A percentile compares a stretch with the other conserved stretches of the same genome.
These are phyloP conservation scores for Madurella mycetomatis DNA, from an alignment of 2,329 filamentous ascomycete species.

Conservation along the genomic window DNA sequence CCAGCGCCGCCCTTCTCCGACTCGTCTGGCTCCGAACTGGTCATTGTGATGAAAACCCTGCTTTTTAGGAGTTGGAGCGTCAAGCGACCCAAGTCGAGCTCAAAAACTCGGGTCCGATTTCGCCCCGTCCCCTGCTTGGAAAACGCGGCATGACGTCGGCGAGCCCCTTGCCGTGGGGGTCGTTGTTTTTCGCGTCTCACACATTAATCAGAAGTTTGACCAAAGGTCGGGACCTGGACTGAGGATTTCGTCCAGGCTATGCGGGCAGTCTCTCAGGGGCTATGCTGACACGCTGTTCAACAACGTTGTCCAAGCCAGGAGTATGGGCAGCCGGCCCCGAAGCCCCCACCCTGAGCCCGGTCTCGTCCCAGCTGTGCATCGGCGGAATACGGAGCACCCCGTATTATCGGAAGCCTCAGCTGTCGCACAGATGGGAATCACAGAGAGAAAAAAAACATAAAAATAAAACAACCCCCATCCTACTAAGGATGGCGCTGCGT, in stretches of 20 bases:
- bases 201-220: not conserved
- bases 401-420: too few species aligned
- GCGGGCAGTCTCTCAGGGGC: too few species aligned
- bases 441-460: not conserved
- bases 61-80: not conserved
- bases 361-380: too few species aligned
- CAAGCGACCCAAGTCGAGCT: not conserved
- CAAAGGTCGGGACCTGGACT: not conserved
- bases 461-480: too few species aligned
- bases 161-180: not conserved
- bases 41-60: not conserved
- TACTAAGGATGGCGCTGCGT: too few species aligned
- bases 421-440: not conserved
- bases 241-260: not conserved
- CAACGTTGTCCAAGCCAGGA: too few species aligned
- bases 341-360: too few species aligned
- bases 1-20: too few species aligned
- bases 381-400: too few species aligned
- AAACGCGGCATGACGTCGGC: not conserved
- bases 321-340: too few species aligned
- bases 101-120: not conserved
- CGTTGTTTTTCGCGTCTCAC: not conserved
- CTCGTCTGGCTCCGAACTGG: not conserved
- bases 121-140: not conserved
- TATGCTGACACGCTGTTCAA: too few species aligned